phyloP scores from a whole-genome alignment of 352 stramenopile species.

The Phytophthora macrochlamydospora region DNA sequence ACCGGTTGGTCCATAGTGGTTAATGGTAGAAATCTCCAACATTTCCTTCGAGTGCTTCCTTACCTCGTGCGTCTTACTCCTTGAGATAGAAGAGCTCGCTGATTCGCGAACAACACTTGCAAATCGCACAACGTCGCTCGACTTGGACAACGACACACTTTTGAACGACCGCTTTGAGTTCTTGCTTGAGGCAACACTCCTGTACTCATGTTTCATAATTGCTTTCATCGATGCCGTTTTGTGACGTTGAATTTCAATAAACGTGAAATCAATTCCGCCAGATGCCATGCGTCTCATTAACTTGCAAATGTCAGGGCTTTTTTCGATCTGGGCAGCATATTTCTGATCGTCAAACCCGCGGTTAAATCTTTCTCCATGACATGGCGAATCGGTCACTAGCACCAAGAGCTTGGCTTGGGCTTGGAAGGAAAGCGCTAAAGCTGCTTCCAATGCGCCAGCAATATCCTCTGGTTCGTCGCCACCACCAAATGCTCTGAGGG shows the following conservation, averaged over 20 bases:
- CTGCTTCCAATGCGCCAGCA: conserved; percentile 33
- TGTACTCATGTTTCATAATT: conserved; percentile 35
- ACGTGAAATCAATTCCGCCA: conserved; percentile 45
- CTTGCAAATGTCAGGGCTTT: conserved; percentile 35
- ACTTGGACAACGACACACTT: conserved; percentile 19
- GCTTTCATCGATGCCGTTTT: conserved; percentile 38
- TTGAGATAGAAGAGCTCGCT: conserved; percentile 31
- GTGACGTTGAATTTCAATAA: conserved; percentile 36
- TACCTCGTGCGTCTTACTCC: conserved; percentile 26
- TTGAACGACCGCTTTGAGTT: conserved; percentile 27
- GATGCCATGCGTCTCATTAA: conserved; percentile 37
- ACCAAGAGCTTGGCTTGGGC: conserved; percentile 37
- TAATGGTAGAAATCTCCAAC: not conserved
- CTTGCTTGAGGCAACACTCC: conserved; percentile 2
- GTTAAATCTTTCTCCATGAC: conserved; percentile 41
- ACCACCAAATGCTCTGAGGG: conserved; percentile 30
- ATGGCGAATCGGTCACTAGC: conserved; percentile 40
- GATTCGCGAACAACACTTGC: conserved; percentile 13
- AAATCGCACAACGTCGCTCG: conserved; percentile 22
- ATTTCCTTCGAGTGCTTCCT: conserved; percentile 1
- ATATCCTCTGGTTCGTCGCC: conserved; percentile 46
- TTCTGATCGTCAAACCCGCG: conserved; percentile 4
- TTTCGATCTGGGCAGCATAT: conserved; percentile 22
- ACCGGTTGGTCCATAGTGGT: conserved; percentile 4
- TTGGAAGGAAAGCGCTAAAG: conserved; percentile 32